Percentiles rank a stretch among this genome's conserved stretches.
Conservation (phyloP, 148 eudicot genomes). For the Chenopodium berlandieri region DNA sequence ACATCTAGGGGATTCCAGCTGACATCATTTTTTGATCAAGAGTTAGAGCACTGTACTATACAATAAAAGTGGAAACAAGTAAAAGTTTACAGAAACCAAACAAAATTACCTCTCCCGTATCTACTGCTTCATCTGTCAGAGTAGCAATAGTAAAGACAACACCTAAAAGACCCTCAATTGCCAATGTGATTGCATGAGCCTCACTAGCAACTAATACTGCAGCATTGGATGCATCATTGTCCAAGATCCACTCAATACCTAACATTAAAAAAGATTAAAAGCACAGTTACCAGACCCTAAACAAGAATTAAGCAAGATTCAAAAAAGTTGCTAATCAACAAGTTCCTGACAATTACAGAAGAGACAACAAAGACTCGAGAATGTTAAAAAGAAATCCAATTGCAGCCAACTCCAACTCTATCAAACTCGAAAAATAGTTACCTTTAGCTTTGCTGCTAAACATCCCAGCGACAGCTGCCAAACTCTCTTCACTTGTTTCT, state of each 20-base stretch:
- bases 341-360: background rate
- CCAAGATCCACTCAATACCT: slow-evolving; percentile 99
- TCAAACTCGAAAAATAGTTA: slow-evolving; percentile 25
- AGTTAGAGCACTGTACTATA: background rate
- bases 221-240: slow-evolving; percentile 93
- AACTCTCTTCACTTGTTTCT: slow-evolving; percentile 94
- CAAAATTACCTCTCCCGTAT: slow-evolving; percentile 81
- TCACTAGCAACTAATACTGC: slow-evolving; percentile 99
- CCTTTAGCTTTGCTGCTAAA: slow-evolving; percentile 99
- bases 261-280: slow-evolving; percentile 21
- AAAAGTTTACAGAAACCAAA: background rate
- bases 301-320: background rate
- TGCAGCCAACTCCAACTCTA: background rate
- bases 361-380: background rate
- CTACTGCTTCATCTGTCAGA: slow-evolving; percentile 97
- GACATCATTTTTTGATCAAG: slow-evolving; percentile 31
- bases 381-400: background rate
- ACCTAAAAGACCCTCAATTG: slow-evolving; percentile 94
- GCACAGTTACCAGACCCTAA: background rate
- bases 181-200: slow-evolving; percentile 96
- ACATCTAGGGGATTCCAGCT: slow-evolving; percentile 96
- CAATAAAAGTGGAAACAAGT: slow-evolving; percentile 7
- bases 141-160: slow-evolving; percentile 98
- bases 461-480: slow-evolving; percentile 99
- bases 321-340: background rate